Evolutionary conservation across 352 stramenopile species (phyloP).

Genomic region (Phytophthora pini): DNA sequence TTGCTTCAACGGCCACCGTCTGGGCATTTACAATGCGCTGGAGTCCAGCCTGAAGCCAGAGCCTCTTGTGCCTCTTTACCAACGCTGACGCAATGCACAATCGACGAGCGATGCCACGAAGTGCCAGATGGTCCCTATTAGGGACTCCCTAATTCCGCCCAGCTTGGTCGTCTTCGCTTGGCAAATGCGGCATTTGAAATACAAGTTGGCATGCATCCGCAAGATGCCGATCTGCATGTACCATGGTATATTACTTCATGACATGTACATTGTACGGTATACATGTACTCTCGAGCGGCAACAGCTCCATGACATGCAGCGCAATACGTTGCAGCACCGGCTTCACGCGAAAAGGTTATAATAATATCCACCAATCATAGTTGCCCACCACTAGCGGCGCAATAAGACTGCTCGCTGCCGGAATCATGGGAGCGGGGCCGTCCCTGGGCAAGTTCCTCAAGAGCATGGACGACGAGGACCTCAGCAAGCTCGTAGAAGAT

Average conservation of each 20-base stretch:
- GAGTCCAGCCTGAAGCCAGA: slow-evolving; percentile 16
- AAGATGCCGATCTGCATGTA: no score
- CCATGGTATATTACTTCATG: no score
- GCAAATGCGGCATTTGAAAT: no score
- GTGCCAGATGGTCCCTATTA: slow-evolving; percentile 10
- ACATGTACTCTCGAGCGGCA: no score
- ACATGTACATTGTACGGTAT: no score
- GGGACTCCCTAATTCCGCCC: slow-evolving; percentile 7
- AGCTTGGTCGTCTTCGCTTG: slow-evolving; percentile 8
- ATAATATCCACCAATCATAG: slow-evolving; percentile 19
- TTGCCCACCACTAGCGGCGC: not conserved
- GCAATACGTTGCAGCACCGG: no score
- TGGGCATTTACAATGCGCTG: not conserved
- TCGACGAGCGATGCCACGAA: slow-evolving; percentile 20
- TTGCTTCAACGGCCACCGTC: slow-evolving; percentile 9
- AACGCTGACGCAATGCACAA: slow-evolving; percentile 21
- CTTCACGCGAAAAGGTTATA: no score
- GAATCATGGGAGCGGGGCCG: slow-evolving; percentile 46
- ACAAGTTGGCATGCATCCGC: no score
- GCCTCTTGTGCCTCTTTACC: not conserved
- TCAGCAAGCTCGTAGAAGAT: slow-evolving; percentile 49
- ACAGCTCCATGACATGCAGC: no score
- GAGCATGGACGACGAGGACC: slow-evolving; percentile 67
- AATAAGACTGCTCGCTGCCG: not conserved
- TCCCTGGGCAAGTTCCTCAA: slow-evolving; percentile 67